Percentiles rank a stretch among this genome's conserved stretches.
phyloP scores from a whole-genome alignment of 2,329 filamentous ascomycete species.

The Aplosporella prunicola region DNA sequence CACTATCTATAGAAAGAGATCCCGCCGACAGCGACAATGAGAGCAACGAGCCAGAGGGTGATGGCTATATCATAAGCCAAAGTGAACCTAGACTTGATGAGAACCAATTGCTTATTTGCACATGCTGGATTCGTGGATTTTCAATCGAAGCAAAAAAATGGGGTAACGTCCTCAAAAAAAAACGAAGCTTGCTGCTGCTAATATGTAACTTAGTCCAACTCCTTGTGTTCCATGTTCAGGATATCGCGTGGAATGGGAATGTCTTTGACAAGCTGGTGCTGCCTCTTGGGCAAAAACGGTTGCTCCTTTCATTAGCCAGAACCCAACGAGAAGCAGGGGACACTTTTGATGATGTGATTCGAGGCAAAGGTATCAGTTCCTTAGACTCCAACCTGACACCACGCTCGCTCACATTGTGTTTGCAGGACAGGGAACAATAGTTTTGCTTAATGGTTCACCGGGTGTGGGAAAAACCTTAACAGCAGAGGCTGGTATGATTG shows the following conservation, averaged over 20 bases:
- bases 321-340: constrained; percentile 16
- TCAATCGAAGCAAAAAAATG: too few relatives aligned
- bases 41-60: too few relatives aligned
- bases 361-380: constrained; percentile 20
- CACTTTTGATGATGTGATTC: constrained; percentile 22
- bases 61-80: too few relatives aligned
- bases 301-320: constrained; percentile 20
- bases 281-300: constrained; percentile 19
- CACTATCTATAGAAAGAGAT: too few relatives aligned
- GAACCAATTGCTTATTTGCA: too few relatives aligned
- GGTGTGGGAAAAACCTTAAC: constrained; percentile 22
- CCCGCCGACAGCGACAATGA: too few relatives aligned
- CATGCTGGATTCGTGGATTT: too few relatives aligned
- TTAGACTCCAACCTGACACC: background rate
- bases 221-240: constrained; percentile 18
- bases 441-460: constrained; percentile 16
- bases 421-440: constrained; percentile 16
- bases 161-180: too few relatives aligned
- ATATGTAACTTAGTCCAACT: too few relatives aligned
- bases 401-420: too few relatives aligned
- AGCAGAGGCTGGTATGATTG: constrained; percentile 9
- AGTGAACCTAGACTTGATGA: too few relatives aligned
- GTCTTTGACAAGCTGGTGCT: constrained; percentile 23
- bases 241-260: constrained; percentile 22
- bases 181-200: too few relatives aligned